Evolutionary conservation across 2,329 filamentous ascomycete genomes (phyloP).

Genomic region (Talaromyces sp.): DNA sequence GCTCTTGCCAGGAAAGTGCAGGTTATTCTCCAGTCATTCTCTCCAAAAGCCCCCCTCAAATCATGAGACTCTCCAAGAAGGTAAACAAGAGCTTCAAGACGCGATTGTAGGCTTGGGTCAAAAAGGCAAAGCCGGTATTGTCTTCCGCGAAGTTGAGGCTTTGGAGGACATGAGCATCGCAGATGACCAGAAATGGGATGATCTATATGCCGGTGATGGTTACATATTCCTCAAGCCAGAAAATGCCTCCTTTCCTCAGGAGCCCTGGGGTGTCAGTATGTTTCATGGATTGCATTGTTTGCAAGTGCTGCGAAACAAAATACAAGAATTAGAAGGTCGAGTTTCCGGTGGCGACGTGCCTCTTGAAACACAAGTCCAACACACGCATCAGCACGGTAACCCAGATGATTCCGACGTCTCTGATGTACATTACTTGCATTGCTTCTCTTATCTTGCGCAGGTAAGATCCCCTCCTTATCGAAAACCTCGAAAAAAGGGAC

Average conservation of each 20-base stretch:
- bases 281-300: conserved; percentile 19
- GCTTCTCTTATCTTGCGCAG: conserved; percentile 17
- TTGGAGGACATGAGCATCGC: conserved; percentile 9
- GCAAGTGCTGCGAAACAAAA: conserved; percentile 11
- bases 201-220: background rate
- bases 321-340: conserved; percentile 1
- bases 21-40: background rate
- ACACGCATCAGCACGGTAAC: background rate
- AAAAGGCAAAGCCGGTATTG: background rate
- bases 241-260: background rate
- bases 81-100: background rate
- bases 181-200: conserved; percentile 10
- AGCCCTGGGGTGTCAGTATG: conserved; percentile 18
- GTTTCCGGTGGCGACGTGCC: background rate
- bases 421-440: conserved; percentile 15
- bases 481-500: background rate
- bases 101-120: background rate
- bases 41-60: background rate
- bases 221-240: conserved; percentile 9
- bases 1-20: background rate
- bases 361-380: background rate
- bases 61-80: background rate
- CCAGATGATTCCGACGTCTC: background rate
- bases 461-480: background rate
- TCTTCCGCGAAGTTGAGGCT: background rate